Evolutionary conservation across 352 stramenopile genomes (phyloP), one percentile per base, ranked within the genome.

Genomic region (Phytophthora tubulina): DNA sequence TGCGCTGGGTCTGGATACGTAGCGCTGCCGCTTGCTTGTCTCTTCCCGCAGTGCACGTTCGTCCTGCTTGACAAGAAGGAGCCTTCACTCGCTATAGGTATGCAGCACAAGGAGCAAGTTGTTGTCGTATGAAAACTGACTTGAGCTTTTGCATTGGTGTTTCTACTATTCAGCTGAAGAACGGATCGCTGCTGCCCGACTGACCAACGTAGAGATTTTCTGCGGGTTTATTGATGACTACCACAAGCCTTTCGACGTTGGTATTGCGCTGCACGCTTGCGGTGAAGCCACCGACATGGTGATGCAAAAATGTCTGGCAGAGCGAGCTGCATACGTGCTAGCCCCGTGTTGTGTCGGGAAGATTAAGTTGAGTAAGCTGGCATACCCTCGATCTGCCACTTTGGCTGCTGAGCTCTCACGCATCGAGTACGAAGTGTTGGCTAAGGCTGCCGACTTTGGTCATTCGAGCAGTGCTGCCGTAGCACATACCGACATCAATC

Each of bases 241-340:
- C 51, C 38, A 70, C 52, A 78, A 74, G 33, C 72, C 73, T 10
- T 95, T 95, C 56, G 84, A 95, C 38, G 85, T 95, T 10, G 88
- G 88, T 15, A 92, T 95, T 60, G 86, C 88, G 21, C 72, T 95
- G 41, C 88, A 95, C 64, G 88, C 88, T 31, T 95, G 88, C 35
- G 88, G 88, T 57, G 88, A 93, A 59, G 88, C 88, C 21, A 96
- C 88, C 30, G 88, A 96, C 46, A 91, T 93, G 82, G 84, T 89
- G 7, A 86, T 94, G 70, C 71, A 94, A 30, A 91, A 93, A 54
- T 96, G 86, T 60, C 75, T 94, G 4, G 53, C 59, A 17, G 73
- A 78, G 17, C 67, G 73, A 15, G 88, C 88, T 1, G 82, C 86
- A 10, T 96, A 92, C 49, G 88, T 96, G 51, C 53, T 96, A 38